These are phyloP conservation scores for Plantago lanceolata DNA, from an alignment of 305 asterid species.

Conservation along the genomic window DNA sequence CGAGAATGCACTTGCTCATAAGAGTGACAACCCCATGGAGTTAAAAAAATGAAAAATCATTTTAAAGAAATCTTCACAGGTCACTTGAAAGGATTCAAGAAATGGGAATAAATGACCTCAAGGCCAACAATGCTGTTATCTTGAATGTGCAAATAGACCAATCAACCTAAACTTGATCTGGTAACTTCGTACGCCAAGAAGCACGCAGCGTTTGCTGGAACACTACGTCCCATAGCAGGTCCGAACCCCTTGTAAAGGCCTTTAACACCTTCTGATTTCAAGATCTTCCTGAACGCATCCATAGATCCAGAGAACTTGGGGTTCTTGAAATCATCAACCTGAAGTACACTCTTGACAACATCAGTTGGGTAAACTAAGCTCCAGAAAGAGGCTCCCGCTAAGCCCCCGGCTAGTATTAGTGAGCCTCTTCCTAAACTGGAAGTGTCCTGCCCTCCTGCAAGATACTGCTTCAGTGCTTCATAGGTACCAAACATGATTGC, in stretches of 20 bases:
- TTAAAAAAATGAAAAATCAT: no score
- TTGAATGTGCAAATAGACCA: no score
- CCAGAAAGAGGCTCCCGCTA: conserved; percentile 89
- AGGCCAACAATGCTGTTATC: background rate
- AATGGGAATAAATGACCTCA: conserved; percentile 5
- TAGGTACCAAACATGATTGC: conserved; percentile 87
- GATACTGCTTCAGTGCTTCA: conserved; percentile 66
- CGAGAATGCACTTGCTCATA: no score
- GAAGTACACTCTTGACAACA: conserved; percentile 83
- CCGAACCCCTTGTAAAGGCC: conserved; percentile 96
- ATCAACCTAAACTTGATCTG: conserved; percentile 73
- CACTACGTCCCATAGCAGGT: conserved; percentile 91
- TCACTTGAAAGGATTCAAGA: background rate
- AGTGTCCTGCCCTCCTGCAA: conserved; percentile 86
- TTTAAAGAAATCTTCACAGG: no score
- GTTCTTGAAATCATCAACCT: conserved; percentile 79
- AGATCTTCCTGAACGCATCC: conserved; percentile 66
- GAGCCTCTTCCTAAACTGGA: conserved; percentile 76
- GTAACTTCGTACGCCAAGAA: conserved; percentile 87
- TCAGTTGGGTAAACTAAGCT: conserved; percentile 73
- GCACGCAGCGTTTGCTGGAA: conserved; percentile 93
- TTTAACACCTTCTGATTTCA: conserved; percentile 69
- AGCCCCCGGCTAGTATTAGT: conserved; percentile 67
- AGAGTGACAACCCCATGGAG: no score
- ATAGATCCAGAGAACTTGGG: conserved; percentile 75